Evolutionary conservation across 306 rosid genomes (phyloP).

Genomic region (Myrica gale): DNA sequence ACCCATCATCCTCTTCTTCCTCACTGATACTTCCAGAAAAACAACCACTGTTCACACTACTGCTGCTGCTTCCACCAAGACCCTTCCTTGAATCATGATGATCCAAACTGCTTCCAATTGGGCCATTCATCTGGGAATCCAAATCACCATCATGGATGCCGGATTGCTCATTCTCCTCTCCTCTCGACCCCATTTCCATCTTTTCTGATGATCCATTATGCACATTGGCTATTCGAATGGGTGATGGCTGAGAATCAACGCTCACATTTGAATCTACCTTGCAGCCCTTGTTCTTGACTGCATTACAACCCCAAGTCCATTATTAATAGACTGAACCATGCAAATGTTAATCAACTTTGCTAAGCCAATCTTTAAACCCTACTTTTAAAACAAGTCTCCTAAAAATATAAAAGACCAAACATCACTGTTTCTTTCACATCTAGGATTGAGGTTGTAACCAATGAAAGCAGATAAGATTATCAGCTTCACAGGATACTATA

Average conservation of each 20-base stretch:
- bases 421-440: conserved; percentile 4
- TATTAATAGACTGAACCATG: neutral
- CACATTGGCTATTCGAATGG: conserved; percentile 24
- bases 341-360: neutral
- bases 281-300: conserved; percentile 49
- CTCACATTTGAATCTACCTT: conserved; percentile 34
- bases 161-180: conserved; percentile 32
- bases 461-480: neutral
- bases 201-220: conserved; percentile 34
- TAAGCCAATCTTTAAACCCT: neutral
- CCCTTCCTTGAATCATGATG: conserved; percentile 32
- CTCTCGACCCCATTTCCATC: conserved; percentile 32
- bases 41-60: conserved; percentile 25
- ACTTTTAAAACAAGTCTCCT: neutral
- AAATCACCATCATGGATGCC: conserved; percentile 28
- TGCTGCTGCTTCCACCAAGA: conserved; percentile 23
- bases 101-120: conserved; percentile 30
- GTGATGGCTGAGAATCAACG: conserved; percentile 31
- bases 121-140: conserved; percentile 31
- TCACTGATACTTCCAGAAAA: conserved; percentile 36
- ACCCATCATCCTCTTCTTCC: conserved; percentile 47
- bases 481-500: conserved; percentile 2
- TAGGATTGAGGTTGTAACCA: conserved; percentile 8
- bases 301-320: conserved; percentile 15
- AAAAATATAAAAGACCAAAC: neutral